phyloP scores from a whole-genome alignment of 164 flowering plant genomes.

The Hamamelis virginiana region DNA sequence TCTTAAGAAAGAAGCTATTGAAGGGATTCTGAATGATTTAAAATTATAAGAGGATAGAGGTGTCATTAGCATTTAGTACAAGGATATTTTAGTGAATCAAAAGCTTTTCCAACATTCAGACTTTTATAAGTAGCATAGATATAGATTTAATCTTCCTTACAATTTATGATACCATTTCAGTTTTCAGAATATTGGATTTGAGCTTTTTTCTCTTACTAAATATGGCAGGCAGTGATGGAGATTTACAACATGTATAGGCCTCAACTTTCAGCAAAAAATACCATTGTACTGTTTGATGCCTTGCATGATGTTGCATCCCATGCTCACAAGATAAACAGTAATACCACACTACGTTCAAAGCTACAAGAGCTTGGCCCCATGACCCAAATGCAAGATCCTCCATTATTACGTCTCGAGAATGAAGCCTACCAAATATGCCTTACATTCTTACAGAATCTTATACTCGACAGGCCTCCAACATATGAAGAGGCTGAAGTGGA shows the following conservation, averaged over 20 bases:
- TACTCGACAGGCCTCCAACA: constrained; percentile 48
- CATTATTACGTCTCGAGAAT: constrained; percentile 85
- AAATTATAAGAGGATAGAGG: too few species aligned
- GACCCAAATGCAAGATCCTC: constrained; percentile 97
- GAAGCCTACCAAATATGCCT: constrained; percentile 92
- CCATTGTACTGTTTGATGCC: constrained; percentile 63
- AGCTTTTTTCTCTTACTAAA: constrained; percentile 7
- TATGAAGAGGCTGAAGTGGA: constrained; percentile 65
- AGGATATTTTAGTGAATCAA: too few species aligned
- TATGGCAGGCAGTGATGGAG: constrained; percentile 88
- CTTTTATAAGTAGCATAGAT: too few species aligned
- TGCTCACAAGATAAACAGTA: constrained; percentile 79
- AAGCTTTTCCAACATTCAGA: too few species aligned
- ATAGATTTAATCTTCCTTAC: too few species aligned
- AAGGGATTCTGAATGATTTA: too few species aligned
- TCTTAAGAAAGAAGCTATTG: too few species aligned
- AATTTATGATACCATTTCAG: too few species aligned
- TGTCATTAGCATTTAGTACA: too few species aligned
- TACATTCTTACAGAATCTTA: constrained; percentile 78
- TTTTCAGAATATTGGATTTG: constrained; percentile 1
- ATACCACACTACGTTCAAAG: constrained; percentile 55
- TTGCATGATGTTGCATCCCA: constrained; percentile 75
- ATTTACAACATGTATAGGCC: constrained; percentile 77
- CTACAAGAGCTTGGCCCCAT: constrained; percentile 80
- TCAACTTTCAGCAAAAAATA: constrained; percentile 68